Evolutionary conservation across 768 basidiomycete genomes (phyloP).

Genomic region (Podaxis rugospora): DNA sequence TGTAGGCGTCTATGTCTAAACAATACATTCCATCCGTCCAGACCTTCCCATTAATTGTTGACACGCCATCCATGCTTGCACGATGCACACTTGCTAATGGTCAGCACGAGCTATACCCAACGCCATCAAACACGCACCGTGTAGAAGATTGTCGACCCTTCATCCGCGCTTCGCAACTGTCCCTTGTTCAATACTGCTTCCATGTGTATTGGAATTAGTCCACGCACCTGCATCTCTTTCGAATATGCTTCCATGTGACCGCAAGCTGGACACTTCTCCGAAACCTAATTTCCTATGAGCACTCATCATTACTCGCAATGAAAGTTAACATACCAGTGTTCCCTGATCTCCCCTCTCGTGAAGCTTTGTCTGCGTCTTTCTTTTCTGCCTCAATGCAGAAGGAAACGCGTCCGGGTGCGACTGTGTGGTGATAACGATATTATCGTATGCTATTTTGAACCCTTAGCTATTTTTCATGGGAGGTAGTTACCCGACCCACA

Average conservation of each 20-base stretch:
- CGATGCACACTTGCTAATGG: slow-evolving; percentile 52
- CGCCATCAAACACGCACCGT: slow-evolving; percentile 51
- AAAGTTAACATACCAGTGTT: slow-evolving; percentile 32
- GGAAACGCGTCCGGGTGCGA: slow-evolving; percentile 96
- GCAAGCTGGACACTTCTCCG: slow-evolving; percentile 87
- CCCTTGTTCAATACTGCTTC: slow-evolving; percentile 10
- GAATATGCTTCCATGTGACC: slow-evolving; percentile 84
- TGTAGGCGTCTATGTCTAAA: slow-evolving; percentile 75
- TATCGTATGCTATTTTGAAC: slow-evolving; percentile 72
- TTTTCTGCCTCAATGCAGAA: slow-evolving; percentile 77
- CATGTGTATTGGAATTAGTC: background rate
- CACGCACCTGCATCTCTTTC: slow-evolving; percentile 78
- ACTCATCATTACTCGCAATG: background rate
- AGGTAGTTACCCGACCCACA: slow-evolving; percentile 50
- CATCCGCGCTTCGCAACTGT: slow-evolving; percentile 86
- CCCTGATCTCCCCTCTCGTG: slow-evolving; percentile 71
- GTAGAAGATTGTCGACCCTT: slow-evolving; percentile 92
- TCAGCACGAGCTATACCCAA: slow-evolving; percentile 5
- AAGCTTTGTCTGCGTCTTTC: slow-evolving; percentile 83
- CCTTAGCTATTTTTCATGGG: background rate
- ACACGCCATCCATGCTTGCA: slow-evolving; percentile 82
- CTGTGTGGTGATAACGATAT: slow-evolving; percentile 82
- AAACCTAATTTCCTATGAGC: slow-evolving; percentile 46
- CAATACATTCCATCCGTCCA: slow-evolving; percentile 8
- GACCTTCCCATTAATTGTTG: slow-evolving; percentile 54